Evolutionary conservation across 257 asterid genomes (phyloP).

Genomic region (Solanum medicagineum): DNA sequence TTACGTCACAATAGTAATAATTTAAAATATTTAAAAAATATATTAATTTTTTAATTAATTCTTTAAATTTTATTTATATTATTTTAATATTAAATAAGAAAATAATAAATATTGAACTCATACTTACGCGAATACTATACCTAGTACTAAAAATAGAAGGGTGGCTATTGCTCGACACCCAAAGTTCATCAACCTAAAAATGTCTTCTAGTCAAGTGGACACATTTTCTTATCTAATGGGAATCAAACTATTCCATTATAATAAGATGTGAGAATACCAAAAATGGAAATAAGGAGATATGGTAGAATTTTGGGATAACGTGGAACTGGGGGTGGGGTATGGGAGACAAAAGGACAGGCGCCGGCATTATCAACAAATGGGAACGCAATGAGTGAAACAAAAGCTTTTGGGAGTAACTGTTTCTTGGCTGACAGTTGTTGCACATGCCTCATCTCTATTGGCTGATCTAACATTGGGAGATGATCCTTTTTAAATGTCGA

Average conservation of each 20-base stretch:
- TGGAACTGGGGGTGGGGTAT: background rate
- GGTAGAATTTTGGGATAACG: constrained; percentile 8
- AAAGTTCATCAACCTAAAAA: background rate
- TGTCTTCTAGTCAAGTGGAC: background rate
- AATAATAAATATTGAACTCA: too few species aligned
- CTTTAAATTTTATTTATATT: too few species aligned
- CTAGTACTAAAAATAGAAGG: background rate
- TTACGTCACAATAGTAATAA: too few species aligned
- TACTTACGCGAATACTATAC: rapidly evolving
- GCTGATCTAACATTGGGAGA: background rate
- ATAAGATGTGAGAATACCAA: background rate
- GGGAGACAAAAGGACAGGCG: constrained; percentile 34
- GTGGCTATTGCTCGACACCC: background rate
- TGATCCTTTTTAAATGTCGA: background rate
- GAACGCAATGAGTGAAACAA: constrained; percentile 21
- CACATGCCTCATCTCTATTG: background rate
- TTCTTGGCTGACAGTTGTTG: background rate
- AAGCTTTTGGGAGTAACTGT: background rate
- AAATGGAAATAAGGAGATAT: background rate
- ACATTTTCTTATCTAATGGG: background rate
- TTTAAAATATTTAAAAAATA: too few species aligned
- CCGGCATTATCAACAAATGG: constrained; percentile 42
- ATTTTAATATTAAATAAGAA: too few species aligned
- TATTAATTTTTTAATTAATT: too few species aligned
- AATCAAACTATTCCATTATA: background rate